These are phyloP conservation scores for Cystofilobasidium macerans DNA, from an alignment of 768 basidiomycete genomes.

Conservation along the genomic window DNA sequence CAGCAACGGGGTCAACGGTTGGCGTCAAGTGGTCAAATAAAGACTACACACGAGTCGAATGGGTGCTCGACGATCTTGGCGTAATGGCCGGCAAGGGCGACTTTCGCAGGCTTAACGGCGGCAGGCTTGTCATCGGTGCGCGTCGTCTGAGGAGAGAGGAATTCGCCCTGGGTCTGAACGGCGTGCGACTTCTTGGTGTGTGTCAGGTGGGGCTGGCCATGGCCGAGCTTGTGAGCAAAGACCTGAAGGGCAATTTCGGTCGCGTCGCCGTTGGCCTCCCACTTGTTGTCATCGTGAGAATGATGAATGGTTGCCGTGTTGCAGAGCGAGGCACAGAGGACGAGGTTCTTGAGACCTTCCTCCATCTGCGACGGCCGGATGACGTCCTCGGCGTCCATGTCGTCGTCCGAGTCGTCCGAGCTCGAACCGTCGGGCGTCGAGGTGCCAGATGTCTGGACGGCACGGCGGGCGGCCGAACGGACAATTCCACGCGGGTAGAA, in stretches of 20 bases:
- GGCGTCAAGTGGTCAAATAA: too few relatives aligned
- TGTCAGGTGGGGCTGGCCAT: constrained; percentile 41
- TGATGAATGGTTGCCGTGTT: constrained; percentile 40
- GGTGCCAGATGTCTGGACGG: too few relatives aligned
- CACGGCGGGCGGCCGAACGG: constrained; percentile 24
- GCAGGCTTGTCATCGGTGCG: constrained; percentile 12
- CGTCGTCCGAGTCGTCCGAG: constrained; percentile 27
- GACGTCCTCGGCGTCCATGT: constrained; percentile 33
- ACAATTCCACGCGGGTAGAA: constrained; percentile 39
- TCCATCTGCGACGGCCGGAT: constrained; percentile 28
- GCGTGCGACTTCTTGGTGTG: constrained; percentile 28
- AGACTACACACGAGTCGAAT: constrained; percentile 48
- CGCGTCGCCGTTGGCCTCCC: constrained; percentile 48
- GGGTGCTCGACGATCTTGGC: constrained; percentile 42
- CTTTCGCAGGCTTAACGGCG: background rate
- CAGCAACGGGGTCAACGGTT: too few relatives aligned
- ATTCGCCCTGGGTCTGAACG: constrained; percentile 28
- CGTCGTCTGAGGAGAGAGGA: constrained; percentile 4
- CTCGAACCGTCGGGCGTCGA: too few relatives aligned
- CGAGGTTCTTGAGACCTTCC: constrained; percentile 33
- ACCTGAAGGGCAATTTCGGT: constrained; percentile 35
- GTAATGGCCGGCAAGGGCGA: constrained; percentile 32
- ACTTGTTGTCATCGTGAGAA: constrained; percentile 39
- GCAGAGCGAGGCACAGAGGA: constrained; percentile 40
- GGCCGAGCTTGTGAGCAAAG: constrained; percentile 45